Percentiles rank a stretch among this genome's conserved stretches.
phyloP scores from a whole-genome alignment of 306 rosid genomes.

The Begonia loranthoides region DNA sequence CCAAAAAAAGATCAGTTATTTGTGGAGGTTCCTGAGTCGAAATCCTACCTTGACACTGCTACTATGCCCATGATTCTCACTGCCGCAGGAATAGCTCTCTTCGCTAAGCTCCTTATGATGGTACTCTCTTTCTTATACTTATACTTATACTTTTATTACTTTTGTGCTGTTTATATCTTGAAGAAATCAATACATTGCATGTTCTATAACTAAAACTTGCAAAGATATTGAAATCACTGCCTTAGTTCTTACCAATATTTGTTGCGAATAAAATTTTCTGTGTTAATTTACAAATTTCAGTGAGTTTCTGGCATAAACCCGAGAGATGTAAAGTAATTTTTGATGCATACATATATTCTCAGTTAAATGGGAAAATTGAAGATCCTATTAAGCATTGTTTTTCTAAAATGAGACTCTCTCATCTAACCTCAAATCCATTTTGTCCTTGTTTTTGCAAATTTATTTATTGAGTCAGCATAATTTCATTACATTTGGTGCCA shows the following conservation, averaged over 20 bases:
- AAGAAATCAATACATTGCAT: too few relatives aligned
- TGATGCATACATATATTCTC: too few relatives aligned
- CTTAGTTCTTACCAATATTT: too few relatives aligned
- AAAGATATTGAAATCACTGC: too few relatives aligned
- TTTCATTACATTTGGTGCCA: conserved; percentile 14
- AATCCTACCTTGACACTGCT: conserved; percentile 63
- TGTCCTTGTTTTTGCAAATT: not conserved
- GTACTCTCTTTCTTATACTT: conserved; percentile 10
- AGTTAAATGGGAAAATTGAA: too few relatives aligned
- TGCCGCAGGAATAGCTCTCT: conserved; percentile 47
- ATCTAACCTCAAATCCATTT: not conserved
- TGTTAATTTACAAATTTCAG: too few relatives aligned
- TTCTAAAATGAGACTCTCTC: too few relatives aligned
- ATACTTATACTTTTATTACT: not conserved
- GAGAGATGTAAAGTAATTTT: too few relatives aligned
- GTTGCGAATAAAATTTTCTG: too few relatives aligned
- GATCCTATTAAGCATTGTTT: too few relatives aligned
- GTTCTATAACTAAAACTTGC: too few relatives aligned
- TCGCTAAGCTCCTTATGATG: conserved; percentile 68
- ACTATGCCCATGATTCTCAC: conserved; percentile 61
- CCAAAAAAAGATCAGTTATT: conserved; percentile 36
- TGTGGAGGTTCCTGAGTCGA: conserved; percentile 63
- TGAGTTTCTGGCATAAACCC: too few relatives aligned
- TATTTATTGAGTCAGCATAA: not conserved
- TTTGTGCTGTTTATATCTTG: not conserved